phyloP scores from a whole-genome alignment of 2,329 filamentous ascomycete species.

The Paecilomyces fulvus region DNA sequence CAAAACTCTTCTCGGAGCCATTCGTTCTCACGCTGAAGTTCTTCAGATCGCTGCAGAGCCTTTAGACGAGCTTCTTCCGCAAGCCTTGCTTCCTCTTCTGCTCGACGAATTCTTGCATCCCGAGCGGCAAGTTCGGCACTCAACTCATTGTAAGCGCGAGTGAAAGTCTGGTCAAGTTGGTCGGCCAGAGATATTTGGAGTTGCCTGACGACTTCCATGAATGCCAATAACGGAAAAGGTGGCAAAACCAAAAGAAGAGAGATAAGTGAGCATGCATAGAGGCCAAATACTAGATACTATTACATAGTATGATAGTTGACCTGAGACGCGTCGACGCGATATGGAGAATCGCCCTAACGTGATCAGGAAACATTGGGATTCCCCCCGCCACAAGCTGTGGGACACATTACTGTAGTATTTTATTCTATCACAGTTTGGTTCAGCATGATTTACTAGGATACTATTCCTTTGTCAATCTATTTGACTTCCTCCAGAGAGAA shows the following conservation, averaged over 20 bases:
- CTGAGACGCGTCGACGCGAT: not conserved
- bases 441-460: not conserved
- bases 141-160: constrained; percentile 18
- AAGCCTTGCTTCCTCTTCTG: constrained; percentile 12
- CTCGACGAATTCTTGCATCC: constrained; percentile 14
- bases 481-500: not conserved
- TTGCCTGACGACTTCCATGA: constrained; percentile 25
- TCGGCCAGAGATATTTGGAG: constrained; percentile 22
- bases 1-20: constrained; percentile 15
- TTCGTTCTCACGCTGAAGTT: constrained; percentile 14
- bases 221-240: not conserved
- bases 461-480: not conserved
- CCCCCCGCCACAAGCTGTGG: not conserved
- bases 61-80: constrained; percentile 14
- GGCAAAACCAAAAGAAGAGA: not conserved
- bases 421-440: not conserved
- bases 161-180: constrained; percentile 18
- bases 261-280: not conserved
- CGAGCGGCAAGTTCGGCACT: constrained; percentile 13
- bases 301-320: not conserved
- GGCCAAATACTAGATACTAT: not conserved
- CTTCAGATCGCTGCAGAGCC: constrained; percentile 8
- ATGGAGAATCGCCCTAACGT: not conserved
- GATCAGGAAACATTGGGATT: not conserved
- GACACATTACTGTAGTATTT: not conserved